Evolutionary conservation across 2,329 filamentous ascomycete species (phyloP), one percentile per base, ranked within the genome.

Genomic region (Arthrobotrys sphaeroides): DNA sequence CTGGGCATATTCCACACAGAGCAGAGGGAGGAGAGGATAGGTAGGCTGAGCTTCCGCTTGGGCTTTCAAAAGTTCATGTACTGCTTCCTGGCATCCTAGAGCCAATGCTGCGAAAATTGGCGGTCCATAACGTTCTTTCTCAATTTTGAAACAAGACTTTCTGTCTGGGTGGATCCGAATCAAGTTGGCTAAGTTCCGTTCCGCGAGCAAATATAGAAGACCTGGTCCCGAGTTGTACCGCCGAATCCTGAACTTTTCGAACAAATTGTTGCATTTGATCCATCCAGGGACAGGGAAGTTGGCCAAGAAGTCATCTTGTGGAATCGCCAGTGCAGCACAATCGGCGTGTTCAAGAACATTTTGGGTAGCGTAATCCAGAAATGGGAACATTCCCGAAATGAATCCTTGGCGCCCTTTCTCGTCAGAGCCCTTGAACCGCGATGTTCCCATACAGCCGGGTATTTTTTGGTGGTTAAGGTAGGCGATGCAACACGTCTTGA

Each of bases 331-430:
- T 62, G 81, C 78, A 42, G 84, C 83, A 33, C 16, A 26, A 43
- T 86, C 78, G 7, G 84, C 82, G 67, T 86, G 85, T 51, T 79
- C 72, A 13, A 86, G 78, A 7, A 85, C 42, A 61, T 84, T 81
- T 3, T 79, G 75, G 13, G 82, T 79, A 16, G 85, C 82, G 77
- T 87, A 87, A 55, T 83, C 75, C 4, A 88, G 79, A 49, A 88
- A 86, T 0, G 85, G 84, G 62, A 82, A 84, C 10, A 75, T 77
- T 1, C 57, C 5, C 26, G 18, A 68, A 9, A 47, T 36, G n/a
- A n/a, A n/a, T 57, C 43, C 18, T 22, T 2, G 18, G 7, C 18
- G 10, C 70, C 42, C 77, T 16, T 68, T 77, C 67, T 77, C 73
- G 40, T 9, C n/a, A 42, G 5, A 38, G 12, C 40, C 10, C 7